phyloP scores from a whole-genome alignment of 2,329 filamentous ascomycete genomes.

The Calonectria naviculata region DNA sequence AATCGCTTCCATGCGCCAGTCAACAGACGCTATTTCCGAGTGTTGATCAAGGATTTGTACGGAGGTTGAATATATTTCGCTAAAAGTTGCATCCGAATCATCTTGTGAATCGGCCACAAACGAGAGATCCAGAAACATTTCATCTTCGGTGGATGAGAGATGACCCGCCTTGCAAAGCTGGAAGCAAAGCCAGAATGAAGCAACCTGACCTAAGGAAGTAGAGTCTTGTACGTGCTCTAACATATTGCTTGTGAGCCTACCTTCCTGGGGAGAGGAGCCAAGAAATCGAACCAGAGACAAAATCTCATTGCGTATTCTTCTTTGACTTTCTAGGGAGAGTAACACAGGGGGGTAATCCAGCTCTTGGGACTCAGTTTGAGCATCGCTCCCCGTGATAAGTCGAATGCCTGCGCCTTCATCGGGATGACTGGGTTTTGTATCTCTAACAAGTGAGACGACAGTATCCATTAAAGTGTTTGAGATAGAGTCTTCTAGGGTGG shows the following conservation, averaged over 20 bases:
- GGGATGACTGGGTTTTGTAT: conserved; percentile 28
- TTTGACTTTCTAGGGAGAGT: conserved; percentile 73
- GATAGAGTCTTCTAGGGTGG: conserved; percentile 74
- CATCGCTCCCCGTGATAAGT: conserved; percentile 37
- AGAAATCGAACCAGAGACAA: conserved; percentile 66
- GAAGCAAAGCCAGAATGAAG: conserved; percentile 84
- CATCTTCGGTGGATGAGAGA: conserved; percentile 63
- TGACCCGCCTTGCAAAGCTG: conserved; percentile 73
- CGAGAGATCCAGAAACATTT: conserved; percentile 73
- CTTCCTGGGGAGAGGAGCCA: conserved; percentile 67
- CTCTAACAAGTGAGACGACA: conserved; percentile 58
- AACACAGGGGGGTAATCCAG: conserved; percentile 69
- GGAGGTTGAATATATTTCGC: conserved; percentile 78
- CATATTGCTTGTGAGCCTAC: conserved; percentile 73
- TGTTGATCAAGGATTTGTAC: conserved; percentile 69
- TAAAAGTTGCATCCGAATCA: conserved; percentile 59
- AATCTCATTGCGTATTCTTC: conserved; percentile 68
- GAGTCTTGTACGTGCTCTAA: conserved; percentile 71
- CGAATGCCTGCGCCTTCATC: conserved; percentile 38
- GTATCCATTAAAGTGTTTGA: conserved; percentile 80
- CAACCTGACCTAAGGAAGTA: conserved; percentile 68
- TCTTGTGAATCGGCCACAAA: conserved; percentile 50
- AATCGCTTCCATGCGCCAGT: conserved; percentile 82
- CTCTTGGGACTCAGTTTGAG: conserved; percentile 20
- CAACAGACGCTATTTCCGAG: conserved; percentile 58